phyloP scores from a whole-genome alignment of 2,329 filamentous ascomycete species.

The Aspergillus udagawae region DNA sequence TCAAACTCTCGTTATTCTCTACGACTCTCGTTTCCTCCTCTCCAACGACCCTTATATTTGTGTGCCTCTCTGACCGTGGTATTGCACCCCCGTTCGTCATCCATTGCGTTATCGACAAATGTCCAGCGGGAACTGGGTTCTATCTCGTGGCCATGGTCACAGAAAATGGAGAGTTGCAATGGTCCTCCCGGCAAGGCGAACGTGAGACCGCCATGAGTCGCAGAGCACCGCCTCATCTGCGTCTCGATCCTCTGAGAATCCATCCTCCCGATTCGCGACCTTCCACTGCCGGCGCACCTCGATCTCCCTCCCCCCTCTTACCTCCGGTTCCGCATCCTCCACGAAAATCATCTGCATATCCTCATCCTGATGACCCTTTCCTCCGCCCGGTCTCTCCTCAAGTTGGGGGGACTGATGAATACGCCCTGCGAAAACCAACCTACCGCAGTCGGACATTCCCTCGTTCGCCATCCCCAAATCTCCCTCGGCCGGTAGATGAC shows the following conservation, averaged over 20 bases:
- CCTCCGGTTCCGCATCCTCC: conserved; percentile 17
- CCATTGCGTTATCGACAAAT: conserved; percentile 30
- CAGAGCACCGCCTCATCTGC: conserved; percentile 26
- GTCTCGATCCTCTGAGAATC: conserved; percentile 27
- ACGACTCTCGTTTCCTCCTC: neutral
- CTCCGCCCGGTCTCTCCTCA: conserved; percentile 16
- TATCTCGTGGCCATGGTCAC: conserved; percentile 43
- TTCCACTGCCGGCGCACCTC: conserved; percentile 15
- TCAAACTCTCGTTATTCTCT: neutral
- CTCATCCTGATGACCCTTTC: conserved; percentile 13
- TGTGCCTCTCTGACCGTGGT: neutral
- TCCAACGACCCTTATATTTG: conserved; percentile 2
- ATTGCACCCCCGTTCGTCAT: neutral
- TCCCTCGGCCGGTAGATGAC: conserved; percentile 18
- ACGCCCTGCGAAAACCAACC: conserved; percentile 11
- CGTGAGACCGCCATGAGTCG: conserved; percentile 28
- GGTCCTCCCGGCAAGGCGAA: conserved; percentile 29
- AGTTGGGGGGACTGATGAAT: conserved; percentile 6
- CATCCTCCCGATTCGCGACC: conserved; percentile 25
- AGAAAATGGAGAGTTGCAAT: conserved; percentile 37
- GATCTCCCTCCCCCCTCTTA: conserved; percentile 20
- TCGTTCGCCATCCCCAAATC: conserved; percentile 13
- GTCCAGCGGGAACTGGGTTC: conserved; percentile 36
- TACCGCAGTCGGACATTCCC: conserved; percentile 21
- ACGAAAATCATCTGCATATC: conserved; percentile 11